Percentiles rank a stretch among this genome's conserved stretches.
These are phyloP conservation scores for Elaeis guineensis DNA, from an alignment of 176 grass and related monocot genomes.

Conservation along the genomic window DNA sequence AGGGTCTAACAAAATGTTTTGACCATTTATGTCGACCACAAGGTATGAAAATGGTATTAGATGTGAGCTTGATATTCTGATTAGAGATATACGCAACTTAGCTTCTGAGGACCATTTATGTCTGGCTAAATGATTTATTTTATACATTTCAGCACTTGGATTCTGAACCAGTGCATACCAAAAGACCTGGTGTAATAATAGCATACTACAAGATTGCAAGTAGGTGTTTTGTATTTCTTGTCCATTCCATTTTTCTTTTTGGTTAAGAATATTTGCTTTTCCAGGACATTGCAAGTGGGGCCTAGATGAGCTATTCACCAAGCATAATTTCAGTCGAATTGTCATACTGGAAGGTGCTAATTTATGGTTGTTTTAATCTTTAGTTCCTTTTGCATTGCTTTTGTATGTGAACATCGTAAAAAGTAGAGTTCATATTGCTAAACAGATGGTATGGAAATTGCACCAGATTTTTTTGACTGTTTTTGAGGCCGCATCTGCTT, in stretches of 20 bases:
- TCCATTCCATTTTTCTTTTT: slow-evolving; percentile 6
- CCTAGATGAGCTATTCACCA: slow-evolving; percentile 75
- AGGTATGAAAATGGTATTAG: too few relatives aligned
- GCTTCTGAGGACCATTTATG: too few relatives aligned
- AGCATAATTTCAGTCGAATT: slow-evolving; percentile 70
- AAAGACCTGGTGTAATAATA: slow-evolving; percentile 74
- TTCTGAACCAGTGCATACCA: slow-evolving; percentile 76
- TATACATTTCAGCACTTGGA: slow-evolving; percentile 65
- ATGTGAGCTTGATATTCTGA: too few relatives aligned
- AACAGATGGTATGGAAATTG: slow-evolving; percentile 99
- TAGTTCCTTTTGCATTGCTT: slow-evolving; percentile 5
- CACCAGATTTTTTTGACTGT: slow-evolving; percentile 80
- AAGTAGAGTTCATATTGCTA: slow-evolving; percentile 13
- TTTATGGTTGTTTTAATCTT: slow-evolving; percentile 7
- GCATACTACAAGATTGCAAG: slow-evolving; percentile 99
- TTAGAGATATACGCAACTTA: too few relatives aligned
- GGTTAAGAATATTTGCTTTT: slow-evolving; percentile 24
- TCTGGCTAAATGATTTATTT: background rate
- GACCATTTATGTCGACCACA: too few relatives aligned
- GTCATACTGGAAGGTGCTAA: slow-evolving; percentile 91
- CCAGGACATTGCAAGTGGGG: slow-evolving; percentile 97
- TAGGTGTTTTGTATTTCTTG: slow-evolving; percentile 34
- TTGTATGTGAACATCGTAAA: slow-evolving; percentile 9
- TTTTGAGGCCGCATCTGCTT: slow-evolving; percentile 80
- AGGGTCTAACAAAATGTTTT: too few relatives aligned